Percentiles rank a stretch among this genome's conserved stretches.
phyloP scores from a whole-genome alignment of 2,329 filamentous ascomycete species.

The Orbilia ellipsospora region DNA sequence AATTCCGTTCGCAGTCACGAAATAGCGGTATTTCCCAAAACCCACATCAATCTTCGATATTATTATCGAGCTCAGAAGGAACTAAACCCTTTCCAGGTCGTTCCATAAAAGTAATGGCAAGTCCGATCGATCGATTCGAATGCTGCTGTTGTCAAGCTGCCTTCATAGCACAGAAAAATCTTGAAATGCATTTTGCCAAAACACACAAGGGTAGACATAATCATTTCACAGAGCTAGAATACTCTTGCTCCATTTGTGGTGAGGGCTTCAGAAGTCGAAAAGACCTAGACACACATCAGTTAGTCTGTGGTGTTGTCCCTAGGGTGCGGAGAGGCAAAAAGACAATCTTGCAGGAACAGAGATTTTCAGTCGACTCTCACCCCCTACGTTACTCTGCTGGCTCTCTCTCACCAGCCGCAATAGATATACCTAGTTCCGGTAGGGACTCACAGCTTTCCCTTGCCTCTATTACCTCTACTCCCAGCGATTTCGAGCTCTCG shows the following conservation, averaged over 20 bases:
- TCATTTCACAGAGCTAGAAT: constrained; percentile 10
- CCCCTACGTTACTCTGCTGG: constrained; percentile 33
- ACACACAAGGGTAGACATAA: constrained; percentile 39
- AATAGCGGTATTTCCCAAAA: background rate
- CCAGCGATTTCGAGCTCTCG: constrained; percentile 45
- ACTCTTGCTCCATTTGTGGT: constrained; percentile 24
- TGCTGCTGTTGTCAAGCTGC: constrained; percentile 38
- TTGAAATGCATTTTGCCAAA: constrained; percentile 27
- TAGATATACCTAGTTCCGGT: constrained; percentile 28
- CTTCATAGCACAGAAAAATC: constrained; percentile 18
- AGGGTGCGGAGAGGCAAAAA: constrained; percentile 14
- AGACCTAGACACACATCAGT: constrained; percentile 27
- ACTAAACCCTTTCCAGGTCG: constrained; percentile 2
- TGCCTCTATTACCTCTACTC: constrained; percentile 33
- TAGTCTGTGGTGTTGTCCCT: constrained; percentile 43
- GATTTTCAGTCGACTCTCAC: constrained; percentile 3
- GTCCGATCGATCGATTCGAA: constrained; percentile 10
- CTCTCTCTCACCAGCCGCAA: constrained; percentile 31
- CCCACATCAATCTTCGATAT: background rate
- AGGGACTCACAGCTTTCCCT: constrained; percentile 46
- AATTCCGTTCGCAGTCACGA: background rate
- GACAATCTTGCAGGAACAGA: constrained; percentile 20
- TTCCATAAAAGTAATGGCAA: constrained; percentile 9
- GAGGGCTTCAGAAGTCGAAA: constrained; percentile 28
- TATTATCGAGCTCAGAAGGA: constrained; percentile 29